Conservation (phyloP, 1,284 basidiomycete genomes). For the Rhodotorula sp. region DNA sequence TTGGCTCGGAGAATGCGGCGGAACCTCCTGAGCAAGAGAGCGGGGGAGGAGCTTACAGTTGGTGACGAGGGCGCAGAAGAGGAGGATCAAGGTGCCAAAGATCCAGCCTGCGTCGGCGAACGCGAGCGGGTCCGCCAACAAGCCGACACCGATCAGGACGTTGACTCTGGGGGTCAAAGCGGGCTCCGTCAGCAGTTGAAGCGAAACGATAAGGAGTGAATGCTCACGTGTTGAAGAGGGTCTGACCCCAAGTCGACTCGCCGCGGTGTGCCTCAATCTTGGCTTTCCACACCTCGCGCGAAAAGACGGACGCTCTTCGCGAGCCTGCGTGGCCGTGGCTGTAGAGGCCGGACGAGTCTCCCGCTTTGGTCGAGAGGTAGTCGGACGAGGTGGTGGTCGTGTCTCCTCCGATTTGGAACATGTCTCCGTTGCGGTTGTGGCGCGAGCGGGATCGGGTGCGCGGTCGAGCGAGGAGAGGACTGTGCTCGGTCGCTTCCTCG, state of each 20-base stretch:
- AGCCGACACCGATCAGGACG: constrained; percentile 65
- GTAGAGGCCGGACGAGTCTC: background rate
- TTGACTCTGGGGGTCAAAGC: constrained; percentile 25
- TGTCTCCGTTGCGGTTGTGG: background rate
- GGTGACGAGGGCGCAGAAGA: constrained; percentile 73
- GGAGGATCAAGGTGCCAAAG: constrained; percentile 67
- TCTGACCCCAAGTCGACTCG: constrained; percentile 40
- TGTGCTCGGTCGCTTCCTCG: constrained; percentile 5
- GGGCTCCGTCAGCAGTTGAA: background rate
- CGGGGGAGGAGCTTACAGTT: constrained; percentile 69
- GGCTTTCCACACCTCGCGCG: constrained; percentile 24
- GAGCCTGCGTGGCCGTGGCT: background rate
- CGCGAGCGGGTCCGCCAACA: constrained; percentile 83
- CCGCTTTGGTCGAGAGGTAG: background rate
- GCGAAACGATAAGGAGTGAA: no score
- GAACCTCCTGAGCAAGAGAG: no score
- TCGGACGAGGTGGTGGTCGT: background rate
- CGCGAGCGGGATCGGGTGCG: background rate
- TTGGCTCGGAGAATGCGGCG: no score
- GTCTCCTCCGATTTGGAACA: background rate
- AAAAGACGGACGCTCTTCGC: constrained; percentile 18
- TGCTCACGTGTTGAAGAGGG: constrained; percentile 71
- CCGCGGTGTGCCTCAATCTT: constrained; percentile 32
- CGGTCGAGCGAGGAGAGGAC: constrained; percentile 2
- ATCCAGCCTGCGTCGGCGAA: constrained; percentile 86